A percentile compares a stretch with the other conserved stretches of the same genome.
Evolutionary conservation across 2,329 filamentous ascomycete genomes (phyloP).

Genomic region (Didymella sp.): DNA sequence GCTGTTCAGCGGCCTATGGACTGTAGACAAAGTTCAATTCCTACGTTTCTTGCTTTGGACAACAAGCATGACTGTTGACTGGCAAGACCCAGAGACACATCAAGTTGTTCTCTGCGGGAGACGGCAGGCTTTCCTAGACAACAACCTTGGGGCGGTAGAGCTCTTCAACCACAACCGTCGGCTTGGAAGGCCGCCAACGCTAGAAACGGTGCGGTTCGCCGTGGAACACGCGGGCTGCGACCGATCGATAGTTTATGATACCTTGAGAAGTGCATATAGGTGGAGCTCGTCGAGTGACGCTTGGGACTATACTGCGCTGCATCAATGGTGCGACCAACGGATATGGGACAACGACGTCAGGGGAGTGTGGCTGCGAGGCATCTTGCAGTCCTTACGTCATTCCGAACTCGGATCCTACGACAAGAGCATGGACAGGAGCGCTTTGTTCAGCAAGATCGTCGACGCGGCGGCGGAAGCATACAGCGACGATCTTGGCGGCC

Average conservation of each 20-base stretch:
- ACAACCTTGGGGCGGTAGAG: slow-evolving; percentile 43
- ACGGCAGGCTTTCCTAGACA: slow-evolving; percentile 35
- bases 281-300: slow-evolving; percentile 21
- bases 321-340: slow-evolving; percentile 40
- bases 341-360: slow-evolving; percentile 30
- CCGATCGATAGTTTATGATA: slow-evolving; percentile 43
- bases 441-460: slow-evolving; percentile 15
- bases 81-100: slow-evolving; percentile 27
- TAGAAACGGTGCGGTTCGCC: slow-evolving; percentile 36
- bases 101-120: slow-evolving; percentile 26
- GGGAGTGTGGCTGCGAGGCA: slow-evolving; percentile 37
- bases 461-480: slow-evolving; percentile 27
- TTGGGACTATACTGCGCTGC: slow-evolving; percentile 29
- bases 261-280: slow-evolving; percentile 28
- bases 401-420: not conserved
- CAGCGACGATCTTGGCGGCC: slow-evolving; percentile 27
- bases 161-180: slow-evolving; percentile 45
- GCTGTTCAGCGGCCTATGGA: slow-evolving; percentile 40
- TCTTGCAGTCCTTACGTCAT: slow-evolving; percentile 31
- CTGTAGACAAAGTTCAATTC: slow-evolving; percentile 37
- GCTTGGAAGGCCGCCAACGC: slow-evolving; percentile 34
- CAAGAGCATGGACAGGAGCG: not conserved
- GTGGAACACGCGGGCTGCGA: slow-evolving; percentile 41
- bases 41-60: slow-evolving; percentile 42
- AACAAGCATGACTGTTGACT: slow-evolving; percentile 44